Percentiles rank a stretch among this genome's conserved stretches.
These are phyloP conservation scores for Salmacisia buchloeana DNA, from an alignment of 1,284 basidiomycete genomes.

Conservation along the genomic window DNA sequence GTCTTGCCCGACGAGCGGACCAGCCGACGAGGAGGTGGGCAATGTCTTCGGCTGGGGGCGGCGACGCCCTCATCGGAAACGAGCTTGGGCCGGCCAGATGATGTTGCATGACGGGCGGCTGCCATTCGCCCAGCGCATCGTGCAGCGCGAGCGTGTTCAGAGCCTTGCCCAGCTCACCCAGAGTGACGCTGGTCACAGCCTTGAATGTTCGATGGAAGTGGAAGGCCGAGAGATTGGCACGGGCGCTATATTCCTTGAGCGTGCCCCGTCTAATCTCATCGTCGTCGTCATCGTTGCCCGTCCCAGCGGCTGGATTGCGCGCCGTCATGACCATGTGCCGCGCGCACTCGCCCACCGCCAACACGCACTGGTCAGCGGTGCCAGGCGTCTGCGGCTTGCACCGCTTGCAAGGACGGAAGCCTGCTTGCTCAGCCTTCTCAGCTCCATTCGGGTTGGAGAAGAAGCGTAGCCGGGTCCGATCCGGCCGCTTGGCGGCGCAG, in stretches of 20 bases:
- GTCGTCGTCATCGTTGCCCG: conserved; percentile 10
- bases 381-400: conserved; percentile 18
- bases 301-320: background rate
- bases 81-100: background rate
- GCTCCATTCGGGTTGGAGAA: conserved; percentile 16
- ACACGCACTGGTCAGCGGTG: conserved; percentile 14
- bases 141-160: conserved; percentile 17
- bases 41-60: background rate
- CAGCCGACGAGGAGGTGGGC: conserved; percentile 13
- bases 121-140: conserved; percentile 13
- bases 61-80: background rate
- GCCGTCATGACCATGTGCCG: conserved; percentile 14
- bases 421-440: conserved; percentile 12
- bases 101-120: background rate
- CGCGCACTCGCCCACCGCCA: conserved; percentile 16
- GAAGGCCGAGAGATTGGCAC: conserved; percentile 16
- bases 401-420: conserved; percentile 17
- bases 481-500: conserved; percentile 18
- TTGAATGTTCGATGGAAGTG: conserved; percentile 22
- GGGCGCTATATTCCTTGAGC: conserved; percentile 18
- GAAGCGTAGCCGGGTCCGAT: conserved; percentile 13
- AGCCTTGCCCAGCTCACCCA: conserved; percentile 16
- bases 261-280: conserved; percentile 15
- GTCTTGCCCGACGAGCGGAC: conserved; percentile 14
- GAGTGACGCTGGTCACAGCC: conserved; percentile 15